Percentiles rank a stretch among this genome's conserved stretches.
These are phyloP conservation scores for Gracilaria domingensis DNA, from an alignment of 23 red algal species.

Conservation along the genomic window DNA sequence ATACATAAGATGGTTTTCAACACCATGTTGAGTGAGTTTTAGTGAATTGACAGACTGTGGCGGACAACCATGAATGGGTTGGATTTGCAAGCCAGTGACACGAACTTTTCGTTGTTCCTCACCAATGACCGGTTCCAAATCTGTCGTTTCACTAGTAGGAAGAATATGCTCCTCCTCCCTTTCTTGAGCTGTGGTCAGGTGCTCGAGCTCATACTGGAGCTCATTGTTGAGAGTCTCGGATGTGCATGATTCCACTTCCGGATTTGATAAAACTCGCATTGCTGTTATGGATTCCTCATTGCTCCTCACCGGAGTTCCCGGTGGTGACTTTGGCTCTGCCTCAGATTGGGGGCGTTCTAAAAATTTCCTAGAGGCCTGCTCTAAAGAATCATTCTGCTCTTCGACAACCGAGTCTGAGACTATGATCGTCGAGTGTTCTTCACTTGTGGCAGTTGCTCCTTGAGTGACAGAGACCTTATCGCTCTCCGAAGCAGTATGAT, in stretches of 20 bases:
- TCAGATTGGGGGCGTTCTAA: not conserved
- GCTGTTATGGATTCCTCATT: not conserved
- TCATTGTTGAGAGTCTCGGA: not conserved
- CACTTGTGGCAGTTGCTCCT: not conserved
- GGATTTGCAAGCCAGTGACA: not conserved
- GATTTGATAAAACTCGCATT: not conserved
- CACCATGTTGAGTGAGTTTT: constrained; percentile 1
- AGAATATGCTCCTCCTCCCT: not conserved
- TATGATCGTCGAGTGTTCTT: constrained; percentile 6
- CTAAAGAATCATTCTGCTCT: constrained; percentile 17
- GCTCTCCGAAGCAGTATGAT: not conserved
- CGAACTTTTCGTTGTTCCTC: constrained; percentile 1
- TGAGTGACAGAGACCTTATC: constrained; percentile 9
- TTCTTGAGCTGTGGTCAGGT: not conserved
- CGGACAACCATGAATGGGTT: constrained; percentile 35
- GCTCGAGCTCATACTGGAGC: not conserved
- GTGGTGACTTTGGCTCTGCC: constrained; percentile 27
- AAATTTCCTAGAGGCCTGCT: not conserved
- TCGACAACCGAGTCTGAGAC: constrained; percentile 14
- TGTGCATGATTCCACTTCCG: not conserved
- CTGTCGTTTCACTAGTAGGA: not conserved
- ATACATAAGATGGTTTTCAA: constrained; percentile 43
- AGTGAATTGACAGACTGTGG: constrained; percentile 11
- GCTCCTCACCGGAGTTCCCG: not conserved
- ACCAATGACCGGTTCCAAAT: not conserved